Evolutionary conservation across 306 rosid genomes (phyloP).

Genomic region (Cucumis melo): DNA sequence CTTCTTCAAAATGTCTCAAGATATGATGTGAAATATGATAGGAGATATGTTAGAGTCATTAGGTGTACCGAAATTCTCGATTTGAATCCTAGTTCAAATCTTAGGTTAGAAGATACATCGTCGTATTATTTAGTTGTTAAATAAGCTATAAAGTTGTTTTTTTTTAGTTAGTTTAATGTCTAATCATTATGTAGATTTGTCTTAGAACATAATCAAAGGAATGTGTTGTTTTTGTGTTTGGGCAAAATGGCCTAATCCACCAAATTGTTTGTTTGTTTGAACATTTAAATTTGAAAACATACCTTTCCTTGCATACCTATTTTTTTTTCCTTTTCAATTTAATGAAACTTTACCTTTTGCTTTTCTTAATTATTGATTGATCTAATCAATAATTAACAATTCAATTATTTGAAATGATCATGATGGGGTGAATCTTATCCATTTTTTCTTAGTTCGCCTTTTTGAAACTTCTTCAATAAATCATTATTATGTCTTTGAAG

Average conservation of each 20-base stretch:
- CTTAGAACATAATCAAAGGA: neutral
- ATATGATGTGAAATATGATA: no score
- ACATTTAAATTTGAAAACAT: neutral
- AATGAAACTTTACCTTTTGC: neutral
- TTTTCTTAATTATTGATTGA: neutral
- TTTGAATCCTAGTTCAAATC: neutral
- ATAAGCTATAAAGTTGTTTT: neutral
- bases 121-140: neutral
- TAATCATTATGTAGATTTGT: neutral
- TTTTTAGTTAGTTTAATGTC: neutral
- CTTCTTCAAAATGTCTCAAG: neutral
- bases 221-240: neutral
- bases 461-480: neutral
- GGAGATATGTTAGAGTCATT: neutral
- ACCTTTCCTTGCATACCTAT: no score
- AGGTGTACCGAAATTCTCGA: neutral
- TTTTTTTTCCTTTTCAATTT: neutral
- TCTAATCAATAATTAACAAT: neutral
- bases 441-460: neutral
- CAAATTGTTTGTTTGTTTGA: slow-evolving; percentile 1
- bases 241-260: slow-evolving; percentile 9
- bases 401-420: neutral
- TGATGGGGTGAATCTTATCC: neutral
- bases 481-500: neutral
- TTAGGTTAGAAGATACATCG: neutral